Evolutionary conservation across 768 basidiomycete genomes (phyloP), one percentile per base, ranked within the genome.

Genomic region (Mycena metata): DNA sequence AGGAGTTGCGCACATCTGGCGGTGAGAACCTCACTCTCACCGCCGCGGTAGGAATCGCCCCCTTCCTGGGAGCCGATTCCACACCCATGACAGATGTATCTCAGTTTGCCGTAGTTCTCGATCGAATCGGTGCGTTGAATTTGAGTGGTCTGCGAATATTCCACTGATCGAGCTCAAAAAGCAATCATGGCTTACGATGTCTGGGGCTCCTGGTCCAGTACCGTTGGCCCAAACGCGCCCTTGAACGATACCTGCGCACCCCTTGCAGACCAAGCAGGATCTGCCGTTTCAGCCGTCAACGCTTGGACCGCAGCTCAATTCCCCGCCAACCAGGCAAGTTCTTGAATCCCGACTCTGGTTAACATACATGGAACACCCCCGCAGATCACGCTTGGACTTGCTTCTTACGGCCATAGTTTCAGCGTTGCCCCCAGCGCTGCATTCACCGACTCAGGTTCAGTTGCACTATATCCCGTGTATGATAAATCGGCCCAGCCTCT

Each of bases 331-430:
- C 77, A 83, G 60, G 70, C 35, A 43, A 58, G 59, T 52, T 43
- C 21, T 49, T 21, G 16, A 51, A 35, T 26, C 23, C 8, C 3
- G 30, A 13, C 26, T 58, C 7, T 24, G 6, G n/a, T 45, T 19
- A 42, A 58, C 35, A 30, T 30, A 30, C 30, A 30, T 30, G 30
- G n/a, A n/a, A 23, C 19, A 51, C 13, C 17, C 3, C 23, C 24
- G 15, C 54, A 71, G 80, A 90, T 97, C 64, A 88, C 95, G 33
- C 88, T 98, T 9, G 96, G 96, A 60, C 89, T 97, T 0, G 88
- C 96, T 15, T 82, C 91, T 19, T 97, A 95, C 79, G 94, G 94
- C 0, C 95, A 95, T 79, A 89, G 93, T 23, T 96, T 83, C 83
- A 83, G 87, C 43, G 74, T 83, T 10, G 51, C 75, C 5, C 69